Conservation (phyloP, 2,329 filamentous ascomycete species). For the Hymenotorrendiella dingleyae region DNA sequence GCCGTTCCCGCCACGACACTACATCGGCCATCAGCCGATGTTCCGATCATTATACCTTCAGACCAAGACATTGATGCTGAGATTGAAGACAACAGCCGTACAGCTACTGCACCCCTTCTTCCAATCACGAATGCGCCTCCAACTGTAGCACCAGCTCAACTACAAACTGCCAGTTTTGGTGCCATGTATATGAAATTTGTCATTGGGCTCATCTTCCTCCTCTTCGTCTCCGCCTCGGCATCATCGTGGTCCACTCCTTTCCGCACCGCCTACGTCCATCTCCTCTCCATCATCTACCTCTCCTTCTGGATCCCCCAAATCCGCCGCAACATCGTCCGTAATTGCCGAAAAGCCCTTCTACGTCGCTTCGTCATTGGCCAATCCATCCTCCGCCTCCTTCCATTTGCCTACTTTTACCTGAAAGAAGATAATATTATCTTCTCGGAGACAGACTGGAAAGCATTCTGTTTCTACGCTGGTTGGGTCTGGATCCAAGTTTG, state of each 20-base stretch:
- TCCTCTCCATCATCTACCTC: slow-evolving; percentile 67
- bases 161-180: slow-evolving; percentile 40
- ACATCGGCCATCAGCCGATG: too few relatives aligned
- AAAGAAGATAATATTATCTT: slow-evolving; percentile 76
- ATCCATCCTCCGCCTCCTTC: slow-evolving; percentile 69
- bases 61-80: slow-evolving; percentile 60
- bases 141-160: slow-evolving; percentile 20
- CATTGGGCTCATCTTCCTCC: slow-evolving; percentile 47
- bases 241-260: slow-evolving; percentile 52
- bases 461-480: slow-evolving; percentile 57
- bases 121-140: slow-evolving; percentile 28
- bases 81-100: slow-evolving; percentile 40
- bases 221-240: slow-evolving; percentile 55
- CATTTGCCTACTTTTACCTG: slow-evolving; percentile 81
- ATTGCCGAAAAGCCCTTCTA: slow-evolving; percentile 82
- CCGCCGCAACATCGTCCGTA: slow-evolving; percentile 80
- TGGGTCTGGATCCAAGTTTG: slow-evolving; percentile 90
- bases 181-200: slow-evolving; percentile 53
- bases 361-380: slow-evolving; percentile 90
- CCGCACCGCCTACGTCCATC: slow-evolving; percentile 53
- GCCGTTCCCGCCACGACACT: slow-evolving; percentile 5
- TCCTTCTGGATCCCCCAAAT: slow-evolving; percentile 94
- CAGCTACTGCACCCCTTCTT: slow-evolving; percentile 22
- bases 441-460: slow-evolving; percentile 58
- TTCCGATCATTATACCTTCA: slow-evolving; percentile 54